Conservation (phyloP, 768 basidiomycete genomes). For the Rhizopogon vinicolor region DNA sequence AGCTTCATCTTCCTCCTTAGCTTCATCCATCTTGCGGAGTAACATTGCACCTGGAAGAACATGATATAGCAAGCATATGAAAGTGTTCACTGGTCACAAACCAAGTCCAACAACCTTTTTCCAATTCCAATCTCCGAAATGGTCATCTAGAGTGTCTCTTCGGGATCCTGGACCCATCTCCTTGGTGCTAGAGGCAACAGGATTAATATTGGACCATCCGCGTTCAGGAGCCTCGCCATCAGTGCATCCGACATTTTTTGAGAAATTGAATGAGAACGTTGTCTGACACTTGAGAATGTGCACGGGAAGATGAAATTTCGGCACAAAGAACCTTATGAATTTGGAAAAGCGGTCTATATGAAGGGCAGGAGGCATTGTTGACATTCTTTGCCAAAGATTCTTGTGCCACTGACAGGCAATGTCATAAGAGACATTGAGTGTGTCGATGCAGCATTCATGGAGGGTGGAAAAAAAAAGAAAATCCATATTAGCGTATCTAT, state of each 20-base stretch:
- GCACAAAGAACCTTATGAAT: conserved; percentile 18
- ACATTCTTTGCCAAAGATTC: background rate
- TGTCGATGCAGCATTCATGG: background rate
- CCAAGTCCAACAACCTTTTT: conserved; percentile 23
- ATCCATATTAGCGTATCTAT: conserved; percentile 26
- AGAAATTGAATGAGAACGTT: conserved; percentile 24
- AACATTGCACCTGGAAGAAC: background rate
- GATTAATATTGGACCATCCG: conserved; percentile 29
- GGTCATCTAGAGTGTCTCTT: conserved; percentile 30
- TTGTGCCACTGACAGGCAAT: conserved; percentile 16
- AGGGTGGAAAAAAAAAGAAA: conserved; percentile 21
- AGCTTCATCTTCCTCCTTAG: background rate
- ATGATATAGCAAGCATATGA: too few relatives aligned
- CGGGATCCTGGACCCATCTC: conserved; percentile 31
- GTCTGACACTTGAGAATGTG: conserved; percentile 25
- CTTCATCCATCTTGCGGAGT: background rate
- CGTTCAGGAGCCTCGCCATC: conserved; percentile 35
- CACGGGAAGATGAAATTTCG: conserved; percentile 31
- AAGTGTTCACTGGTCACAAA: too few relatives aligned
- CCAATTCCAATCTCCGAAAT: conserved; percentile 29
- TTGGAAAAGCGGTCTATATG: background rate
- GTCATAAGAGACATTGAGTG: conserved; percentile 12
- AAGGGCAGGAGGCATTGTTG: too few relatives aligned
- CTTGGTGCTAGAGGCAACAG: conserved; percentile 21
- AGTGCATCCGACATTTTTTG: conserved; percentile 18